Conservation (phyloP, 2,329 filamentous ascomycete genomes). For the Magnaporthales sp. region DNA sequence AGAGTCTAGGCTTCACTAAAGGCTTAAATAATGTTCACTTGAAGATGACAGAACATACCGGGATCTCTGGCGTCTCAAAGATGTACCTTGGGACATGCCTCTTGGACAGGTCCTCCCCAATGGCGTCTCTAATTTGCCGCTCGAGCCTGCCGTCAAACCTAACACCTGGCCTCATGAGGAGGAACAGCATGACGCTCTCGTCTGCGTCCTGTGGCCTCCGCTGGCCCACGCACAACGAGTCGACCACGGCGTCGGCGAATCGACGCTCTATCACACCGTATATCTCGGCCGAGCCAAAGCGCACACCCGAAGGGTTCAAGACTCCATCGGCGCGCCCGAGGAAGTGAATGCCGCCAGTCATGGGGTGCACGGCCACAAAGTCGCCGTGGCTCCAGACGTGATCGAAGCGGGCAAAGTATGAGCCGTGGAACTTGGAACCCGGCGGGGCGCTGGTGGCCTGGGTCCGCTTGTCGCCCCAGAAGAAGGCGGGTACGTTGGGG, state of each 20-base stretch:
- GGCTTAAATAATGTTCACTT: not conserved
- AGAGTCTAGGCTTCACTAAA: not conserved
- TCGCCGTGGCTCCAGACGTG: slow-evolving; percentile 78
- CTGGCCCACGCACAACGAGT: slow-evolving; percentile 76
- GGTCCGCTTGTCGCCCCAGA: slow-evolving; percentile 45
- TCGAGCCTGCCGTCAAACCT: slow-evolving; percentile 46
- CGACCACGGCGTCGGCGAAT: slow-evolving; percentile 54
- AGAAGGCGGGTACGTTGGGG: slow-evolving; percentile 64
- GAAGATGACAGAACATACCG: slow-evolving; percentile 40
- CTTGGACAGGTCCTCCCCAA: slow-evolving; percentile 57
- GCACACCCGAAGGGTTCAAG: slow-evolving; percentile 68
- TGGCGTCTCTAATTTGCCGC: slow-evolving; percentile 51
- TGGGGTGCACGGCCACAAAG: slow-evolving; percentile 63
- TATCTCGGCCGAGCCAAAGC: slow-evolving; percentile 74
- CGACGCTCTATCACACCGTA: slow-evolving; percentile 63
- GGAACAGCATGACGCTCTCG: slow-evolving; percentile 46
- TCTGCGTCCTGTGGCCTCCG: slow-evolving; percentile 48
- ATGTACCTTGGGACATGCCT: slow-evolving; percentile 71
- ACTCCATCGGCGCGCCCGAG: slow-evolving; percentile 70
- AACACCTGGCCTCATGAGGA: slow-evolving; percentile 47
- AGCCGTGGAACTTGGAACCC: slow-evolving; percentile 47
- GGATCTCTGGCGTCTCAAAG: slow-evolving; percentile 74
- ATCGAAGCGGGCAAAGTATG: slow-evolving; percentile 55
- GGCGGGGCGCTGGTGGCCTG: slow-evolving; percentile 24
- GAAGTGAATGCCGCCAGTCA: slow-evolving; percentile 58